Evolutionary conservation across 305 asterid genomes (phyloP).

Genomic region (Vinca major): DNA sequence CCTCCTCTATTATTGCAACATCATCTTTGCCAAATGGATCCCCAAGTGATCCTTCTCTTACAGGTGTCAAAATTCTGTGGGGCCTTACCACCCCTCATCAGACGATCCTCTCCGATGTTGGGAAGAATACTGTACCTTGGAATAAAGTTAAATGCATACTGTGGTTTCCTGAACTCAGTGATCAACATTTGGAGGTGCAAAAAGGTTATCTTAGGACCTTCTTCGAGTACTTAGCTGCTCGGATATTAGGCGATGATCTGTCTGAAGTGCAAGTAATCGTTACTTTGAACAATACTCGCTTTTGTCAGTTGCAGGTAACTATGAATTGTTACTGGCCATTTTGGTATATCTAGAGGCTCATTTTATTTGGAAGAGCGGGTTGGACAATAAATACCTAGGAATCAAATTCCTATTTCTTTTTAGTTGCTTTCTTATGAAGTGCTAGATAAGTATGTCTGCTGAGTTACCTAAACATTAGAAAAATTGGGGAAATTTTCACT

Average conservation of each 20-base stretch:
- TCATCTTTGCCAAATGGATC: conserved; percentile 36
- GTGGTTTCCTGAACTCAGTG: conserved; percentile 69
- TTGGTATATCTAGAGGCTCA: background rate
- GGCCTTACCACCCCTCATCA: conserved; percentile 58
- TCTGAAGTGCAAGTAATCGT: conserved; percentile 44
- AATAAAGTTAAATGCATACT: conserved; percentile 48
- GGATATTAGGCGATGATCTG: conserved; percentile 54
- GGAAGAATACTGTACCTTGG: conserved; percentile 49
- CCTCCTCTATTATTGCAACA: conserved; percentile 52
- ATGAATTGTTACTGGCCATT: background rate
- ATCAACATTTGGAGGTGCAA: conserved; percentile 34
- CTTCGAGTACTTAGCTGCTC: conserved; percentile 61
- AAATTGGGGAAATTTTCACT: background rate
- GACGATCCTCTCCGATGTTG: conserved; percentile 45
- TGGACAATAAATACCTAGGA: background rate
- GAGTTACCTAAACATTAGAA: background rate
- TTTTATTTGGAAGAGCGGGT: background rate
- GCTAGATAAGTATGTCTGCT: background rate
- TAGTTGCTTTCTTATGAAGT: background rate
- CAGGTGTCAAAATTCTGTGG: conserved; percentile 37
- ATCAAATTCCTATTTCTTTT: background rate
- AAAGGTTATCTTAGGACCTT: conserved; percentile 33
- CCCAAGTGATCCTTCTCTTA: conserved; percentile 30
- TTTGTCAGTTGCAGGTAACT: conserved; percentile 73
- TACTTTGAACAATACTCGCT: conserved; percentile 69